phyloP scores from a whole-genome alignment of 2,329 filamentous ascomycete genomes.

The Hypocreales sp. region DNA sequence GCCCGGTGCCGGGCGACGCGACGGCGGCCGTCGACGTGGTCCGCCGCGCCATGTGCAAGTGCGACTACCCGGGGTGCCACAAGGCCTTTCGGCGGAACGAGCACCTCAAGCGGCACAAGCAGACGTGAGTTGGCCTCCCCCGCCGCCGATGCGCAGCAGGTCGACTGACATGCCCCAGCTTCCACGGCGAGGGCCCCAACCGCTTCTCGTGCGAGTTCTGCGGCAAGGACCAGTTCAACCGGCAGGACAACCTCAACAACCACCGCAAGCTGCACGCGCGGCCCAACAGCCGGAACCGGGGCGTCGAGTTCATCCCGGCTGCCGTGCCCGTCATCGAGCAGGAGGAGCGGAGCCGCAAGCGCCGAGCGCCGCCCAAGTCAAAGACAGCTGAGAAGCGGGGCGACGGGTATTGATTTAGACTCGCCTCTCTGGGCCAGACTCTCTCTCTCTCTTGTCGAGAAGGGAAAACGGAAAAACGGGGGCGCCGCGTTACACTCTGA shows the following conservation, averaged over 20 bases:
- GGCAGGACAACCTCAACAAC: conserved; percentile 25
- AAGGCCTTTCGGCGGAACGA: conserved; percentile 36
- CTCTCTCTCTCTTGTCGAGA: too few species aligned
- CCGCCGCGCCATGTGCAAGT: conserved; percentile 26
- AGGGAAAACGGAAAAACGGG: too few species aligned
- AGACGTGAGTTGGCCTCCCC: conserved; percentile 37
- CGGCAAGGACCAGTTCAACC: conserved; percentile 24
- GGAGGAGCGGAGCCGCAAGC: conserved; percentile 23
- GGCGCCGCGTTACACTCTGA: too few species aligned
- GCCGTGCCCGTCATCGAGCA: conserved; percentile 23
- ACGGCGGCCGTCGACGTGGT: conserved; percentile 17
- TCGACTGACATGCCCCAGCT: conserved; percentile 7
- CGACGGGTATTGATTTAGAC: conserved; percentile 15
- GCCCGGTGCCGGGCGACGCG: too few species aligned
- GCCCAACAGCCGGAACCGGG: conserved; percentile 22
- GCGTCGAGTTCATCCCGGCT: conserved; percentile 23
- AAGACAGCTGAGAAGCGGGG: conserved; percentile 17
- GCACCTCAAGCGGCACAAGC: conserved; percentile 38
- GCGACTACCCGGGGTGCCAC: conserved; percentile 28
- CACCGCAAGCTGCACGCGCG: conserved; percentile 24
- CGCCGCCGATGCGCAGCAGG: too few species aligned
- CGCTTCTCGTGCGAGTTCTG: conserved; percentile 26
- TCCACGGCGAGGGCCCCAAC: conserved; percentile 22
- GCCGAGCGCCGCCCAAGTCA: conserved; percentile 20
- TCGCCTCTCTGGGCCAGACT: too few species aligned